Evolutionary conservation across 208 protist genomes (phyloP), one percentile per base, ranked within the genome.

Genomic region (Leishmania tropica): DNA sequence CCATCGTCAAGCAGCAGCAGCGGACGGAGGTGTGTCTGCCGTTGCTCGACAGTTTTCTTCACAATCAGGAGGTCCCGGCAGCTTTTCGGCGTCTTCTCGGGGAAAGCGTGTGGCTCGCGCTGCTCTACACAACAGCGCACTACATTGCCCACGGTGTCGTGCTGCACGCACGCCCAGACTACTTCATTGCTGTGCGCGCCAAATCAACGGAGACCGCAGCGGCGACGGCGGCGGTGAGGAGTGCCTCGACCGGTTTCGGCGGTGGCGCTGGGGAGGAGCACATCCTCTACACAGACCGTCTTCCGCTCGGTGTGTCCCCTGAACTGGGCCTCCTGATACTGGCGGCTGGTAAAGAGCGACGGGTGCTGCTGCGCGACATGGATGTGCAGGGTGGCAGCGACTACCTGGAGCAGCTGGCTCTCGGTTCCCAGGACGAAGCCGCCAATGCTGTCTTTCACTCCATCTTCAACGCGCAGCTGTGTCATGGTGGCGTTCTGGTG

Each of bases 61-160:
- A 76, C 6, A 76, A 94, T 75, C 82, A 84, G 37, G 91, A 94
- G 48, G 87, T 97, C 45, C 89, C 93, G 17, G 76, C 79, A 24
- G 71, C 67, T 1, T 94, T 96, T 81, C 91, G 94, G 3, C 75
- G 76, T 40, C 76, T 80, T 35, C 73, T 97, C 19, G 94, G 94
- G n/a, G 91, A 95, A 68, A 81, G 85, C 62, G 90, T 97, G 75
- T 96, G 93, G 89, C 85, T 93, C 28, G 73, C 88, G 28, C 75
- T 96, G 51, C 87, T 97, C 31, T 95, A 94, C 88, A 92, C 88
- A n/a, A 93, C 88, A 54, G 94, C 90, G 15, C 94, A 97, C 79
- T 97, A 93, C 78, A 80, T 96, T 65, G 92, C 94, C 8, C 94
- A 97, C 83, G 94, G 94, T 54, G 93, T 95, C 40, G 93, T 97